Evolutionary conservation across 2,329 filamentous ascomycete species (phyloP).

Genomic region (Anthostomella pinea): DNA sequence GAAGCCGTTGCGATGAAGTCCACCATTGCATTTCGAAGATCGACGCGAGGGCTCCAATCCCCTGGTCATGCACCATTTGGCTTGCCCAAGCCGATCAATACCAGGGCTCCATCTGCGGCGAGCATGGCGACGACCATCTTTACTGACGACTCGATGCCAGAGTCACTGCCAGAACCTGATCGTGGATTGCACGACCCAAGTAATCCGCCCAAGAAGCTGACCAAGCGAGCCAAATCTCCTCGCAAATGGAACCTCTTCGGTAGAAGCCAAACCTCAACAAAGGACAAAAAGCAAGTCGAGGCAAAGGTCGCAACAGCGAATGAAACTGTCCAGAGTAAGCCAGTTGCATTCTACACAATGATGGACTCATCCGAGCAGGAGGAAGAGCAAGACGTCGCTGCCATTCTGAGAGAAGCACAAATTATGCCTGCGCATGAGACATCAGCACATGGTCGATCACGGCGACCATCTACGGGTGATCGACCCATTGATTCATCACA

Average conservation of each 20-base stretch:
- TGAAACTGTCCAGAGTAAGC: slow-evolving; percentile 48
- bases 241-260: slow-evolving; percentile 64
- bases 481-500: slow-evolving; percentile 4
- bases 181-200: slow-evolving; percentile 30
- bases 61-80: slow-evolving; percentile 43
- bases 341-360: slow-evolving; percentile 59
- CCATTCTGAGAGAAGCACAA: slow-evolving; percentile 50
- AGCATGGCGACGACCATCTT: slow-evolving; percentile 57
- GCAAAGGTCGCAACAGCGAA: slow-evolving; percentile 45
- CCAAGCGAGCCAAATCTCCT: slow-evolving; percentile 53
- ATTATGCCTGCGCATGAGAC: slow-evolving; percentile 26
- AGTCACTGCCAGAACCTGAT: slow-evolving; percentile 37
- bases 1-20: slow-evolving; percentile 47
- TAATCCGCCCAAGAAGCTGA: slow-evolving; percentile 49
- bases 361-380: slow-evolving; percentile 58
- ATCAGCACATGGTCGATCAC: slow-evolving; percentile 8
- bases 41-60: slow-evolving; percentile 49
- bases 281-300: slow-evolving; percentile 38
- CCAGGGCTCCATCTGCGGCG: slow-evolving; percentile 48
- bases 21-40: slow-evolving; percentile 54
- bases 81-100: slow-evolving; percentile 53
- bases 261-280: slow-evolving; percentile 46
- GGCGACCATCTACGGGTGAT: slow-evolving; percentile 18
- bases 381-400: slow-evolving; percentile 40
- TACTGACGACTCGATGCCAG: slow-evolving; percentile 53